Evolutionary conservation across 2,329 filamentous ascomycete genomes (phyloP).

Genomic region (Trichoderma breve): DNA sequence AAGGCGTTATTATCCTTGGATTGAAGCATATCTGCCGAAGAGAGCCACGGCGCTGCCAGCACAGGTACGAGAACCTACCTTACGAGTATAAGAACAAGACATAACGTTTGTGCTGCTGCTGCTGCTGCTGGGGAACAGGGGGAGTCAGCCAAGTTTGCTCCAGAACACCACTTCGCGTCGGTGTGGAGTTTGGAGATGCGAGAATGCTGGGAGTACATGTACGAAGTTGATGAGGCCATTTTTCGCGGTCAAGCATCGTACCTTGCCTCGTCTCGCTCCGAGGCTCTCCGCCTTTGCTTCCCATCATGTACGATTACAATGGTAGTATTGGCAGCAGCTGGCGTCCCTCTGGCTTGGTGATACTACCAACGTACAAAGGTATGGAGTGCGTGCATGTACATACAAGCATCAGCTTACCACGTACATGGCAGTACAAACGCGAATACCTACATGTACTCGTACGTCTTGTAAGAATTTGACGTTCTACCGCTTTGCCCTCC

Average conservation of each 20-base stretch:
- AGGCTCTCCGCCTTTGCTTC: not conserved
- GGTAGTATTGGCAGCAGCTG: not conserved
- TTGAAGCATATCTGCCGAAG: not conserved
- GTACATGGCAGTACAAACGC: not conserved
- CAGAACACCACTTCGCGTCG: not conserved
- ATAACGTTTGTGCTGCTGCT: not conserved
- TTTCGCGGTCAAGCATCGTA: not conserved
- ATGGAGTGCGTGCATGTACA: not conserved
- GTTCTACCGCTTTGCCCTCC: not conserved
- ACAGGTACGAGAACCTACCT: not conserved
- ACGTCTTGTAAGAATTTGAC: not conserved
- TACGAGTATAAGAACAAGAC: no score
- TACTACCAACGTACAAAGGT: not conserved
- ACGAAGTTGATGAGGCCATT: constrained; percentile 7
- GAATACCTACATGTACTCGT: not conserved
- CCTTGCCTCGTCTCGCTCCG: not conserved
- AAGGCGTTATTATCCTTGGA: not conserved
- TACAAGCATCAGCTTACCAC: not conserved
- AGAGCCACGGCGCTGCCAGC: not conserved
- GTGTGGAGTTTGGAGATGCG: constrained; percentile 10
- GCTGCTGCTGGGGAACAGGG: not conserved
- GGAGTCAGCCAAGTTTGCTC: not conserved
- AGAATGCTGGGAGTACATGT: not conserved
- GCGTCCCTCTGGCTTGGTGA: not conserved
- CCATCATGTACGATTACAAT: not conserved